Base-by-base conservation (phyloP, 2,329 filamentous ascomycete genomes). In the Verticillium klebahnii region DNA sequence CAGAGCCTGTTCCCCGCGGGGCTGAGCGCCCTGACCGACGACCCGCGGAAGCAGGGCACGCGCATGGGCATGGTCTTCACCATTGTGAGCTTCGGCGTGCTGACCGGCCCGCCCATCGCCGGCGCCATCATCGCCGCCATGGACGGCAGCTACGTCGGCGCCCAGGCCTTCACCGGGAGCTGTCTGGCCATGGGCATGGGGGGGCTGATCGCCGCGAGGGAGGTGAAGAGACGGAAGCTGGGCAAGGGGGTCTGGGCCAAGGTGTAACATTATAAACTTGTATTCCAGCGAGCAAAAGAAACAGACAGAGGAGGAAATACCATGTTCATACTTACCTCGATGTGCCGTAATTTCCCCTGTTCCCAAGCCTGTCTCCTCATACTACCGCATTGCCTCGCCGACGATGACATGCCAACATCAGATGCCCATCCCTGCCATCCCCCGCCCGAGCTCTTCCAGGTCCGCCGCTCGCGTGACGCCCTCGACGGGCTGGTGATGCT, bases 1-100 rank as follows among this genome's bases (percentile, higher is more conserved):
- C 88, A 91, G 72, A 82, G 82, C 7, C 70, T 92, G 12, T 90
- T 91, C 67, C 88, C 89, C 0, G 85, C 87, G 0, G 84, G 82
- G 0, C 68, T 89, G 52, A 82, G 80, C 58, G 82, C 81, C 52
- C 73, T 87, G 62, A 85, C 82, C 2, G 75, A 75, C 5, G 83
- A 86, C 68, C 72, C 81, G 63, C 69, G 75, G 8, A 84, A 82
- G 70, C 75, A 80, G 19, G 84, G 84, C 0, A 81, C 82, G 2
- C 73, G 84, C 9, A 83, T 86, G 70, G 85, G 84, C 56, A 86
- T 87, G 84, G 75, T 80, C 0, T 86, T 87, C 56, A 84, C 80
- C 0, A 79, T 85, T 58, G 79, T 80, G 63, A 83, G 81, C 64
- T 81, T 85, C 57, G 80, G 81, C 2, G 77, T 78, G n/a, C 71